Evolutionary conservation across 352 stramenopile species (phyloP), one percentile per base, ranked within the genome.

Genomic region (Pythium monospermum): DNA sequence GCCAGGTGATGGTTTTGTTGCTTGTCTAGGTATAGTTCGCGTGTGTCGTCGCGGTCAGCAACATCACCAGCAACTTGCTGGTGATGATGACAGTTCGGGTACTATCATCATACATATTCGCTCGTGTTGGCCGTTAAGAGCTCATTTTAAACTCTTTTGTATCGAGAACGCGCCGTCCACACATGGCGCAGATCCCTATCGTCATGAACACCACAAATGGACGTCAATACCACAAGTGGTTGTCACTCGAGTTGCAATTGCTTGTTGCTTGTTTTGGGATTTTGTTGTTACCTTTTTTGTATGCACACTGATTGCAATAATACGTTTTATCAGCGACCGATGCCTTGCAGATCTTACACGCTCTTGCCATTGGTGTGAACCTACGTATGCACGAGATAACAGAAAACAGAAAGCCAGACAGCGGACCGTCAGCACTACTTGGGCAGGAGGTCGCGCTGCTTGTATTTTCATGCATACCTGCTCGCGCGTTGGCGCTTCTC

Each of bases 301-400:
- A 86, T 11, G 76, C 73, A 60, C 78, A 89, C 46, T 85, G 67
- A 53, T 82, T 83, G 59, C 78, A 90, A 42, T 90, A 90, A 54
- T 90, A 61, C 10, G 61, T 67, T 12, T 76, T 69, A 26, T 84
- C 69, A 0, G 69, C 59, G 10, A 77, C 73, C 19, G 68, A 72
- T 27, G 59, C 63, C 50, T 86, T 87, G 70, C 78, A 90, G 47
- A 90, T 75, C 28, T 74, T 65, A 57, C 78, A 90, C 28, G 62
- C 64, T 18, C 71, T 56, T n/a, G 63, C 68, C 42, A 87, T 35
- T 4, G 76, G 76, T 25, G 69, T 72, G 57, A 76, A 75, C 18
- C 78, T 85, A 37, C 18, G n/a, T n/a, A n/a, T n/a, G n/a, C n/a
- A n/a, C n/a, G n/a, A n/a, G n/a, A n/a, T n/a, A n/a, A n/a, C n/a